Conservation (phyloP, 75 land plant species). For the Pinus albicaulis region DNA sequence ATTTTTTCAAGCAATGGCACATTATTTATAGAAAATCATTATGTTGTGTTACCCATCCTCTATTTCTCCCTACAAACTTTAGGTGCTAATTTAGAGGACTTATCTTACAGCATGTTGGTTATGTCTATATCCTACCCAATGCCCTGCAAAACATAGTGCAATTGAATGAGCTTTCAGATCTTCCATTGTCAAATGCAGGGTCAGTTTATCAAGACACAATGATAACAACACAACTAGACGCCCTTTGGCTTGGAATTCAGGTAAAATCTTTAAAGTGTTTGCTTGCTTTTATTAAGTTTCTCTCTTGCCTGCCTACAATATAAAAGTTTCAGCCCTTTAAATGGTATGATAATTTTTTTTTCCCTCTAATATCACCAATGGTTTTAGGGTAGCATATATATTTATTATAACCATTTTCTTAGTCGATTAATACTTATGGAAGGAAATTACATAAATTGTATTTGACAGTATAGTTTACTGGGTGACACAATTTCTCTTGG, state of each 20-base stretch:
- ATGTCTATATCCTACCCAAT: not conserved
- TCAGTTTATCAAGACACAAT: not conserved
- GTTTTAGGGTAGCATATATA: no score
- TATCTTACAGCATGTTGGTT: conserved; percentile 5
- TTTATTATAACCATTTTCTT: no score
- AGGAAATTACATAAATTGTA: no score
- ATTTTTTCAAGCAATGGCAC: conserved; percentile 29
- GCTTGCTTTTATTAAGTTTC: not conserved
- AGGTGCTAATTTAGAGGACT: not conserved
- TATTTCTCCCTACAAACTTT: conserved; percentile 32
- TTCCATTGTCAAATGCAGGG: not conserved
- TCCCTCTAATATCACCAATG: no score
- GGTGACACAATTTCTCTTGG: no score
- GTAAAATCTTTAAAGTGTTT: not conserved
- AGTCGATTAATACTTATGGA: no score
- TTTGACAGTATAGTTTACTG: no score
- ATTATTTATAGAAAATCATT: conserved; percentile 29
- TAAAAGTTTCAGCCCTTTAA: no score
- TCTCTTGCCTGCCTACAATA: no score
- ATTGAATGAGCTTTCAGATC: not conserved
- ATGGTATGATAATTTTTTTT: no score
- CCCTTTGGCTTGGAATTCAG: not conserved
- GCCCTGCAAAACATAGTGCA: not conserved
- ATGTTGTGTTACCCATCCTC: conserved; percentile 52
- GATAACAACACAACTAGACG: not conserved